Percentiles rank a stretch among this genome's conserved stretches.
Evolutionary conservation across 2,329 filamentous ascomycete species (phyloP).

Genomic region (Didymellaceae sp.): DNA sequence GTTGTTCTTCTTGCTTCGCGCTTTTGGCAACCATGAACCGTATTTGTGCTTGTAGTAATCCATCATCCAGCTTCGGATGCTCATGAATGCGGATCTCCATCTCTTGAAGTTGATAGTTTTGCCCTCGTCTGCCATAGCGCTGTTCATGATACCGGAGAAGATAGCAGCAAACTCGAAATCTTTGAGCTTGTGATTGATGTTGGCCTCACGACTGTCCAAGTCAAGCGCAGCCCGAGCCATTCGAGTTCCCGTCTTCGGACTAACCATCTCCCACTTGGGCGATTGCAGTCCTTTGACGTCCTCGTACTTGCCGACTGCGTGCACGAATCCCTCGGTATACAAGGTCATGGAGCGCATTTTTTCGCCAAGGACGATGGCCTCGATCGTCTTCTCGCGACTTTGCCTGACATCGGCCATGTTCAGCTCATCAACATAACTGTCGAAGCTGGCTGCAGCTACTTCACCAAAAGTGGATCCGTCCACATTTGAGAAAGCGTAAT

Average conservation of each 20-base stretch:
- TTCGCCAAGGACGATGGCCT: slow-evolving; percentile 88
- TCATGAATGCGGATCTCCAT: slow-evolving; percentile 78
- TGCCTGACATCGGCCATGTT: slow-evolving; percentile 78
- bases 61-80: slow-evolving; percentile 76
- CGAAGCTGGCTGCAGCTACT: slow-evolving; percentile 68
- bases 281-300: slow-evolving; percentile 73
- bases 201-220: slow-evolving; percentile 73
- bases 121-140: slow-evolving; percentile 76
- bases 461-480: slow-evolving; percentile 70
- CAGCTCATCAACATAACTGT: slow-evolving; percentile 78
- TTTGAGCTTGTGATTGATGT: slow-evolving; percentile 74
- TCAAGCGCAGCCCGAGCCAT: slow-evolving; percentile 84
- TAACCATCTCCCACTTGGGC: slow-evolving; percentile 74
- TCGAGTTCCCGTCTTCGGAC: slow-evolving; percentile 73
- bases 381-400: slow-evolving; percentile 86
- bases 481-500: slow-evolving; percentile 66
- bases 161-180: slow-evolving; percentile 91
- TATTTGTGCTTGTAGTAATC: slow-evolving; percentile 72
- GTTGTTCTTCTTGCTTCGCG: slow-evolving; percentile 87
- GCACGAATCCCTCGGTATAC: slow-evolving; percentile 90
- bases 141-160: slow-evolving; percentile 86
- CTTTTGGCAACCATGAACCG: slow-evolving; percentile 88
- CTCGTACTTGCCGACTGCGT: slow-evolving; percentile 84
- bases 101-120: slow-evolving; percentile 81
- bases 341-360: slow-evolving; percentile 80